Evolutionary conservation across 306 rosid species (phyloP), one percentile per base, ranked within the genome.

Genomic region (Hippophae rhamnoides): DNA sequence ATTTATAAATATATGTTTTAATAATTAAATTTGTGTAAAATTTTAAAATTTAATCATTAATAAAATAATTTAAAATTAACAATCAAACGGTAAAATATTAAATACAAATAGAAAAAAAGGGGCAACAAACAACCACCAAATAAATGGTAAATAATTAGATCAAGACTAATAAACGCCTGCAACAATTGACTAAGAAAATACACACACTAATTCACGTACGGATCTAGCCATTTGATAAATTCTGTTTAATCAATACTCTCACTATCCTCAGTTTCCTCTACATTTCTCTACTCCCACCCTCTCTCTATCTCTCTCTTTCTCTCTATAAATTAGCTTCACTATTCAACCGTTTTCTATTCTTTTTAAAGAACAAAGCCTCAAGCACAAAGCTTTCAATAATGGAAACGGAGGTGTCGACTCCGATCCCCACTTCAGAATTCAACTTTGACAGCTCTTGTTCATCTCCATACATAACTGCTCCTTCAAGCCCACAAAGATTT

Each of bases 391-490:
- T 31, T 43, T 18, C 9, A 52, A 1, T 9, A 43, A 73, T 72
- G 72, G 76, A 72, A 59, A 43, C 50, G 61, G 47, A 67, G 25
- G 68, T 73, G 43, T 69, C 59, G 52, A 56, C 51, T 7, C 77
- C 72, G 6, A 58, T 52, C 5, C 53, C 81, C 41, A 52, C 74
- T 11, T 54, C 7, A 9, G 93, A 81, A 54, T 82, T 88, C 86
- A 80, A 82, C 83, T 88, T 84, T 73, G 86, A 88, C 65, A 85
- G 96, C 70, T 69, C 71, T 54, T 76, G 76, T 51, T 92, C 99
- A 50, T 83, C 99, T 9, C 95, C 96, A 0, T 92, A 88, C 82
- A 76, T 86, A 40, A 88, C 96, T 0, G 99, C 99, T 9, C 96
- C 99, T 44, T 88, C 99, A 3, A 83, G 93, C 49, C 99, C 96